Evolutionary conservation across 495 filamentous ascomycete species (phyloP).

Genomic region (Cetradonia linearis): DNA sequence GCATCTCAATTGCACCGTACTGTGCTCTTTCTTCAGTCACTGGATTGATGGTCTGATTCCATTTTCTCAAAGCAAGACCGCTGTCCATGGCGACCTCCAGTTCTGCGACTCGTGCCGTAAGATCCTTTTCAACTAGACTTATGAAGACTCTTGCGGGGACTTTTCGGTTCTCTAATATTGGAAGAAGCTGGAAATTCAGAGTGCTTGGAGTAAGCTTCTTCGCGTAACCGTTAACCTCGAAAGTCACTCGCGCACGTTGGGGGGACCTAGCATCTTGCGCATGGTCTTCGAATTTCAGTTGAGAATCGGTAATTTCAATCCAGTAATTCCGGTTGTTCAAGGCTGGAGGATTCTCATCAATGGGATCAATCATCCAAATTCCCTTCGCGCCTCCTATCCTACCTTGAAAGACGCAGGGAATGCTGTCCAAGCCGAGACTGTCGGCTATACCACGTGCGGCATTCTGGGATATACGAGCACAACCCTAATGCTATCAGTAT

Average conservation of each 20-base stretch:
- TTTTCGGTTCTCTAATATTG: constrained; percentile 61
- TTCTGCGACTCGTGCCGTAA: constrained; percentile 47
- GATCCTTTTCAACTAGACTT: constrained; percentile 46
- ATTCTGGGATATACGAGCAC: constrained; percentile 56
- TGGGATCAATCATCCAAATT: constrained; percentile 67
- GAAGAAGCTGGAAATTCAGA: constrained; percentile 71
- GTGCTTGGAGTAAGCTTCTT: constrained; percentile 50
- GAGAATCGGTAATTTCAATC: constrained; percentile 72
- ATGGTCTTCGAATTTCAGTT: constrained; percentile 67
- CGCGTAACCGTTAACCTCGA: constrained; percentile 61
- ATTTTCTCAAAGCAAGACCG: constrained; percentile 42
- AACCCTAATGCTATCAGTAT: constrained; percentile 33
- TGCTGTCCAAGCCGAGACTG: constrained; percentile 45
- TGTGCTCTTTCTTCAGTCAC: constrained; percentile 21
- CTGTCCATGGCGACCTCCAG: constrained; percentile 48
- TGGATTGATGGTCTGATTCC: constrained; percentile 38
- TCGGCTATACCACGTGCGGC: constrained; percentile 53
- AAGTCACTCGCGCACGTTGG: constrained; percentile 49
- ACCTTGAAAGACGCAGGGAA: constrained; percentile 70
- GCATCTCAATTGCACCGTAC: constrained; percentile 32
- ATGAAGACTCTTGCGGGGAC: constrained; percentile 40
- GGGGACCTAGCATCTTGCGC: constrained; percentile 33
- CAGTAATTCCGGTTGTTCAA: constrained; percentile 37
- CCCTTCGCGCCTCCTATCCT: constrained; percentile 81
- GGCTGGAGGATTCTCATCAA: constrained; percentile 31